Evolutionary conservation across 768 basidiomycete genomes (phyloP).

Genomic region (Pleurotus cornucopiae): DNA sequence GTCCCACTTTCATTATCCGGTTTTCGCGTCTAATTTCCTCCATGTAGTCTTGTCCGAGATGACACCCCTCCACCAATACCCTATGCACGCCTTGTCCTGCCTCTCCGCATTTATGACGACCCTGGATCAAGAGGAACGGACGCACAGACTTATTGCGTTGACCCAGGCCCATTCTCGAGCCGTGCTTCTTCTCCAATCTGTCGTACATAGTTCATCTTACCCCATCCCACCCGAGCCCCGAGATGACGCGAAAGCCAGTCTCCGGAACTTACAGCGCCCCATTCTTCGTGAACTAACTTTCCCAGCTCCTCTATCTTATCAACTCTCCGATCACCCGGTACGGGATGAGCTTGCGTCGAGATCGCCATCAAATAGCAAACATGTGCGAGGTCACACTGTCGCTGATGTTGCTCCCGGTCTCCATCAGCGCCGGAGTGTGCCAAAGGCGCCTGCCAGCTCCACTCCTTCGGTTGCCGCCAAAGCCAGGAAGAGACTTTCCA

Average conservation of each 20-base stretch:
- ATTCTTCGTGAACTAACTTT: slow-evolving; percentile 60
- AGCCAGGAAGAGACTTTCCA: slow-evolving; percentile 3
- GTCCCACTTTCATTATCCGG: slow-evolving; percentile 22
- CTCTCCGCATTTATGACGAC: slow-evolving; percentile 35
- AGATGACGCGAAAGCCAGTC: slow-evolving; percentile 31
- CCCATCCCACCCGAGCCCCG: slow-evolving; percentile 40
- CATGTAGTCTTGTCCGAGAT: slow-evolving; percentile 59
- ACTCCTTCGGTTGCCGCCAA: slow-evolving; percentile 28
- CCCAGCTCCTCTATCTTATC: slow-evolving; percentile 67
- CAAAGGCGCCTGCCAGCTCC: slow-evolving; percentile 5
- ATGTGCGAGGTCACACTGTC: background rate
- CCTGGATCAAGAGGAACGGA: slow-evolving; percentile 26
- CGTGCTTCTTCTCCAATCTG: slow-evolving; percentile 67
- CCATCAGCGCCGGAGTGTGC: slow-evolving; percentile 6
- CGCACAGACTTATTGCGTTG: slow-evolving; percentile 39
- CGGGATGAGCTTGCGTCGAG: background rate
- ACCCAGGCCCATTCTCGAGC: slow-evolving; percentile 69
- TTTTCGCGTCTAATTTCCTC: slow-evolving; percentile 8
- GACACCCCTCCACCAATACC: slow-evolving; percentile 65
- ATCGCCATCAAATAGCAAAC: background rate
- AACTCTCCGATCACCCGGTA: slow-evolving; percentile 11
- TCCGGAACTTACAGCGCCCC: slow-evolving; percentile 24
- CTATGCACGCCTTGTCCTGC: slow-evolving; percentile 58
- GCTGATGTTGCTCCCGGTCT: slow-evolving; percentile 12
- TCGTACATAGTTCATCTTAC: slow-evolving; percentile 57